Base-by-base conservation (phyloP, 225 moss, liverwort and hornwort species). In the Physcomitrium patens region DNA sequence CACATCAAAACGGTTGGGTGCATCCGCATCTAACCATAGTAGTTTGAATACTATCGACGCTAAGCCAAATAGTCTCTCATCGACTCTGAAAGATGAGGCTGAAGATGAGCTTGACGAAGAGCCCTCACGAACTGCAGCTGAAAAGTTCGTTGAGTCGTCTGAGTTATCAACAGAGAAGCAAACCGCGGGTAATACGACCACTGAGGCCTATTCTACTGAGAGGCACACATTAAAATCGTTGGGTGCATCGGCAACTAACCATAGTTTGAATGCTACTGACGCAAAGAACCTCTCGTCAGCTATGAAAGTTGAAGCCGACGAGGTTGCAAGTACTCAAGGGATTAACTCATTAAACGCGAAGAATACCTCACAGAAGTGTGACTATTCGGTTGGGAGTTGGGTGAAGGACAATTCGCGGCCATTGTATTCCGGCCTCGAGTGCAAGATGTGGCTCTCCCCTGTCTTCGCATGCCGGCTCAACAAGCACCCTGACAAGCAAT, bases 371-470 rank as follows among this genome's bases (percentile, higher is more conserved):
- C 27, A 13, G 14, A 18, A 41, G n/a, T 95, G 95, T 63, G 93
- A 95, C 47, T 83, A 89, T 28, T 74, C 85, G 0, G 79, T 71
- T 14, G 95, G 95, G 9, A 47, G 73, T 18, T 95, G 95, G 95
- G 81, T 93, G 42, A 37, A 70, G 54, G 93, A 95, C 43, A 20
- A 83, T 28, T 50, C 51, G 27, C 73, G 77, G 9, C 84, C 85
- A 16, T 61, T 93, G 0, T 95, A 95, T 67, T 89, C 90, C 13
- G 95, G 95, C 7, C 55, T 79, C 1, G 78, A 90, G 67, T 95
- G 95, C 84, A 86, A 80, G 31, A 14, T 69, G 51, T 95, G 87
- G 85, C 75, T 95, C 12, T 47, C 90, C 7, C 10, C 26, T 0
- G 59, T 22, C 2, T 95, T 88, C 71, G 77, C 93, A 0, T 95